These are phyloP conservation scores for Phytophthora brassicae DNA, from an alignment of 352 stramenopile species.

Conservation along the genomic window DNA sequence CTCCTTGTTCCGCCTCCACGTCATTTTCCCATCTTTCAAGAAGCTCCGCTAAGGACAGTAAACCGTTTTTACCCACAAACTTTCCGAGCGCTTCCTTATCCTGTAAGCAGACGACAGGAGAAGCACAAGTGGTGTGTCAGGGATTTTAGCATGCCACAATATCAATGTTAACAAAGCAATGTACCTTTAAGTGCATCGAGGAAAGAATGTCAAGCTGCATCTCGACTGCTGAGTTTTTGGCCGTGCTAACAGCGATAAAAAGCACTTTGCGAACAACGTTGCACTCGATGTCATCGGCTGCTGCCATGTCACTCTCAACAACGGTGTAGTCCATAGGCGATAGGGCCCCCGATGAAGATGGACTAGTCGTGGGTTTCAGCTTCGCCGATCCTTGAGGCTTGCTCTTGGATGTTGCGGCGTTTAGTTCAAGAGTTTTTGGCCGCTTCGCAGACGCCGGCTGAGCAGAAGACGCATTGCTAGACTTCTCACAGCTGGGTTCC, in stretches of 20 bases:
- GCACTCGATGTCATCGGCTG: constrained; percentile 34
- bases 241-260: constrained; percentile 57
- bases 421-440: constrained; percentile 32
- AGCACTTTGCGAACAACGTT: constrained; percentile 60
- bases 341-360: constrained; percentile 3
- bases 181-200: constrained; percentile 42
- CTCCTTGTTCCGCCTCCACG: constrained; percentile 49
- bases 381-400: constrained; percentile 18
- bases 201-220: constrained; percentile 41
- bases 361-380: constrained; percentile 5
- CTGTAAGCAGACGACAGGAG: constrained; percentile 18
- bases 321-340: constrained; percentile 19
- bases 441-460: constrained; percentile 39
- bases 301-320: constrained; percentile 26
- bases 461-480: background rate
- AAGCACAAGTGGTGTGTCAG: background rate
- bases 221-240: constrained; percentile 27
- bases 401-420: constrained; percentile 5
- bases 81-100: constrained; percentile 47
- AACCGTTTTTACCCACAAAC: constrained; percentile 57
- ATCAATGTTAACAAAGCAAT: constrained; percentile 5
- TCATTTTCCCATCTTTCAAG: constrained; percentile 49
- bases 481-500: constrained; percentile 10
- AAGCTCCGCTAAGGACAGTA: constrained; percentile 46
- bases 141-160: background rate